These are phyloP conservation scores for Cladophialophora psammophila DNA, from an alignment of 2,329 filamentous ascomycete species.

Conservation along the genomic window DNA sequence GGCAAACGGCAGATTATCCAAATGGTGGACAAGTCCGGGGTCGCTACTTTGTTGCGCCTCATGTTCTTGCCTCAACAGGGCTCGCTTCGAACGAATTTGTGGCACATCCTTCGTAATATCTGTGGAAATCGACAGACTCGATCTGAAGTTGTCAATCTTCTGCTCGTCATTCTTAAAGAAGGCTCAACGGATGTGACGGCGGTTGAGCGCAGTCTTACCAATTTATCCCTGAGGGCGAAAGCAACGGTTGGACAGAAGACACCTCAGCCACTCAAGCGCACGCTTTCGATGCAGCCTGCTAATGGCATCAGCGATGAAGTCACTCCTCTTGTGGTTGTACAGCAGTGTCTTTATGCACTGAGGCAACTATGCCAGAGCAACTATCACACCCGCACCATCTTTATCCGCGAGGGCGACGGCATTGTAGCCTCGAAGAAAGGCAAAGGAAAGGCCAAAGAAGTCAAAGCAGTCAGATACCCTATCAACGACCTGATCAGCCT, in stretches of 20 bases:
- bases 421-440: conserved; percentile 79
- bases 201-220: conserved; percentile 93
- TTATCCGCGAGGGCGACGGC: conserved; percentile 92
- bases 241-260: conserved; percentile 80
- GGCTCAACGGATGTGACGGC: conserved; percentile 92
- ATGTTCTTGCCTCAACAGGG: conserved; percentile 97
- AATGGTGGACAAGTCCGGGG: conserved; percentile 94
- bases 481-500: conserved; percentile 89
- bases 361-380: conserved; percentile 85
- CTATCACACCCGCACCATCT: conserved; percentile 85
- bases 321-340: conserved; percentile 91
- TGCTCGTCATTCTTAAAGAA: conserved; percentile 93
- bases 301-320: conserved; percentile 77
- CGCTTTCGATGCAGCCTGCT: conserved; percentile 66
- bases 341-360: conserved; percentile 88
- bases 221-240: conserved; percentile 89
- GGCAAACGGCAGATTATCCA: conserved; percentile 78
- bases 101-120: conserved; percentile 86
- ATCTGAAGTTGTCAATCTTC: conserved; percentile 88
- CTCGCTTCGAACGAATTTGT: conserved; percentile 81
- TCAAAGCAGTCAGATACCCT: conserved; percentile 83
- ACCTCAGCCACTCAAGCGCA: conserved; percentile 79
- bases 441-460: conserved; percentile 89
- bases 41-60: conserved; percentile 93
- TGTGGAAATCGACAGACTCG: conserved; percentile 97